Conservation (phyloP, 192 early-diverging fungal species). For the Coemansia sp. region DNA sequence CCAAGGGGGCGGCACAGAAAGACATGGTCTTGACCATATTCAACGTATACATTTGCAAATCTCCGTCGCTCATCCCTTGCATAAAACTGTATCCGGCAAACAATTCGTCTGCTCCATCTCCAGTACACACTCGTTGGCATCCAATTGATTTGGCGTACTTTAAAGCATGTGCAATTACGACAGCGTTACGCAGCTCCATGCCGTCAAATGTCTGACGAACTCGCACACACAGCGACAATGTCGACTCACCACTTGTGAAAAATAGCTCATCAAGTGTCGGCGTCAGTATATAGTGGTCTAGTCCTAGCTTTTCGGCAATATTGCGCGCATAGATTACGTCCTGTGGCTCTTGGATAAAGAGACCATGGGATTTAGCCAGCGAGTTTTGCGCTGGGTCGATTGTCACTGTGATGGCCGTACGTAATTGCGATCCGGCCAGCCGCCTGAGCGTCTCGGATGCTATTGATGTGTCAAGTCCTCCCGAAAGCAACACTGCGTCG, state of each 20-base stretch:
- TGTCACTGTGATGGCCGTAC: slow-evolving; percentile 59
- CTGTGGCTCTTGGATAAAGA: slow-evolving; percentile 52
- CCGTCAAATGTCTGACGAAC: slow-evolving; percentile 68
- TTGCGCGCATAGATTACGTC: slow-evolving; percentile 59
- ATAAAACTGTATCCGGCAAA: slow-evolving; percentile 75
- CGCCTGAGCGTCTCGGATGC: slow-evolving; percentile 55
- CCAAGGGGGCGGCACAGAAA: slow-evolving; percentile 59
- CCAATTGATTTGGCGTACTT: slow-evolving; percentile 52
- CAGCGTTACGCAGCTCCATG: slow-evolving; percentile 71
- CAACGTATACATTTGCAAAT: slow-evolving; percentile 55
- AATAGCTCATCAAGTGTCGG: slow-evolving; percentile 48
- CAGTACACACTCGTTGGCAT: slow-evolving; percentile 58
- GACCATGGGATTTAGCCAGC: neutral
- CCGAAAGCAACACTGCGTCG: slow-evolving; percentile 54
- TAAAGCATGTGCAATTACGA: slow-evolving; percentile 61
- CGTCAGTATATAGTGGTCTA: slow-evolving; percentile 56
- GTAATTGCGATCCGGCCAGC: slow-evolving; percentile 25
- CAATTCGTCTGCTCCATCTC: slow-evolving; percentile 73
- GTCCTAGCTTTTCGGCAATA: slow-evolving; percentile 54
- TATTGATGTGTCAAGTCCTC: slow-evolving; percentile 76
- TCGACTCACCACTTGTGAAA: slow-evolving; percentile 23
- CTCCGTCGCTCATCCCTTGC: slow-evolving; percentile 53
- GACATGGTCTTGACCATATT: slow-evolving; percentile 58
- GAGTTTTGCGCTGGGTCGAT: slow-evolving; percentile 21
- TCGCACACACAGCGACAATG: slow-evolving; percentile 58